Conservation (phyloP, 768 basidiomycete species). For the Lactarius evosmus region DNA sequence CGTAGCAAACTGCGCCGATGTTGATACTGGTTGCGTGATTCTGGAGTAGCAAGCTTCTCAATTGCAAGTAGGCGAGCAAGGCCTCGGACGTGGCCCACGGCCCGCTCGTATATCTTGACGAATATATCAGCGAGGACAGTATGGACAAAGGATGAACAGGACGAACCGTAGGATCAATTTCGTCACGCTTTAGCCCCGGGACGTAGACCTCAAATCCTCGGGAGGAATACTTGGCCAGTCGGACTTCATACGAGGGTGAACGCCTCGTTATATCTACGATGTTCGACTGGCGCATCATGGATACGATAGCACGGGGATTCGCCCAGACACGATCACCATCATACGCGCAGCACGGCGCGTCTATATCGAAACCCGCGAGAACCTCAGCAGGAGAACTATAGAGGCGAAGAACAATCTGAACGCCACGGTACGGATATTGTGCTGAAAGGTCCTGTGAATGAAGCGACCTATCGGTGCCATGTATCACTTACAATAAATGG, state of each 20-base stretch:
- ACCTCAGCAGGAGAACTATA: constrained; percentile 64
- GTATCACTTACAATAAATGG: constrained; percentile 52
- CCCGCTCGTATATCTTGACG: constrained; percentile 55
- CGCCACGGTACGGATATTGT: constrained; percentile 64
- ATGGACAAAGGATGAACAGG: background rate
- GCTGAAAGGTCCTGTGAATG: constrained; percentile 35
- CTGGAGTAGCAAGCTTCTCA: constrained; percentile 50
- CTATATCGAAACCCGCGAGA: constrained; percentile 65
- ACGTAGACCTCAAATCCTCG: constrained; percentile 58
- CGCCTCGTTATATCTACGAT: constrained; percentile 60
- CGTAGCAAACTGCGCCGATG: constrained; percentile 48
- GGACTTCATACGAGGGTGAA: constrained; percentile 62
- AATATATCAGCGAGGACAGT: background rate
- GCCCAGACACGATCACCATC: constrained; percentile 56
- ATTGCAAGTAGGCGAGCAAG: constrained; percentile 60
- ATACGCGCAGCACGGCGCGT: constrained; percentile 58
- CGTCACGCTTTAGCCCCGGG: constrained; percentile 46
- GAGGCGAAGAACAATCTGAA: constrained; percentile 63
- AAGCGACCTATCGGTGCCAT: no score
- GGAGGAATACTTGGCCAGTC: constrained; percentile 54
- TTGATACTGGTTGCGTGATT: constrained; percentile 46
- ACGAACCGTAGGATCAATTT: constrained; percentile 58
- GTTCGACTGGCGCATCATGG: constrained; percentile 67
- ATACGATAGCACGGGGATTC: constrained; percentile 55
- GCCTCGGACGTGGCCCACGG: constrained; percentile 54